phyloP scores from a whole-genome alignment of 768 basidiomycete genomes.

The Artomyces pyxidatus region DNA sequence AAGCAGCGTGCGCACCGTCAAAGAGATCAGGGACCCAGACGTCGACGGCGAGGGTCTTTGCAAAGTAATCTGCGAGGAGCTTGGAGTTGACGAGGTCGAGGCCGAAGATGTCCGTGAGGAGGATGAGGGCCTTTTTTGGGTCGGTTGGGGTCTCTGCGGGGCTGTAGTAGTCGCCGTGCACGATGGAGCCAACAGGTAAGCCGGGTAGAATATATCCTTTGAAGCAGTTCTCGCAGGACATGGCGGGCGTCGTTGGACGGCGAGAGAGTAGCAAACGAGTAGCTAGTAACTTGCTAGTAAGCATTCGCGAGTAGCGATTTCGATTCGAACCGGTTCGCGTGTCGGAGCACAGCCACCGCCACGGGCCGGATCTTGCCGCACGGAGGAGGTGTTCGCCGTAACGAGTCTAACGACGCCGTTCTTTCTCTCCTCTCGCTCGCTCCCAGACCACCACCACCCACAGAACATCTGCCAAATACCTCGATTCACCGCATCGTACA shows the following conservation, averaged over 20 bases:
- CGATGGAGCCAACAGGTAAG: constrained; percentile 35
- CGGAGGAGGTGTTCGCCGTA: too few species aligned
- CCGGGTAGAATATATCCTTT: constrained; percentile 37
- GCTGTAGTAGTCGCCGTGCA: constrained; percentile 38
- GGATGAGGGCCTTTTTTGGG: constrained; percentile 34
- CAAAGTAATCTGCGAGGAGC: constrained; percentile 48
- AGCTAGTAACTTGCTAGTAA: too few species aligned
- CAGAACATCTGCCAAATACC: too few species aligned
- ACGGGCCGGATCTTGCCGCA: too few species aligned
- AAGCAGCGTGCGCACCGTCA: constrained; percentile 29
- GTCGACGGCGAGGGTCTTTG: constrained; percentile 42
- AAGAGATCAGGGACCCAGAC: constrained; percentile 62
- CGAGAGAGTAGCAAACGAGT: neutral
- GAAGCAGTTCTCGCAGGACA: constrained; percentile 27
- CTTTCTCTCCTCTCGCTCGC: too few species aligned
- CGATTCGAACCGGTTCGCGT: too few species aligned
- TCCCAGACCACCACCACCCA: too few species aligned
- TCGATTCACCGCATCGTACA: too few species aligned
- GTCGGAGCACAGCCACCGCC: too few species aligned
- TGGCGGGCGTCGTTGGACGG: neutral
- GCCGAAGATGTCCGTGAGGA: constrained; percentile 53
- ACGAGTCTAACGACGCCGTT: too few species aligned
- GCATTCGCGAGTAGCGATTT: too few species aligned
- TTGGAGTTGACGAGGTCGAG: constrained; percentile 43
- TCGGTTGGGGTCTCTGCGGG: constrained; percentile 13